Evolutionary conservation across 148 eudicot species (phyloP).

Genomic region (Cornus suecica): DNA sequence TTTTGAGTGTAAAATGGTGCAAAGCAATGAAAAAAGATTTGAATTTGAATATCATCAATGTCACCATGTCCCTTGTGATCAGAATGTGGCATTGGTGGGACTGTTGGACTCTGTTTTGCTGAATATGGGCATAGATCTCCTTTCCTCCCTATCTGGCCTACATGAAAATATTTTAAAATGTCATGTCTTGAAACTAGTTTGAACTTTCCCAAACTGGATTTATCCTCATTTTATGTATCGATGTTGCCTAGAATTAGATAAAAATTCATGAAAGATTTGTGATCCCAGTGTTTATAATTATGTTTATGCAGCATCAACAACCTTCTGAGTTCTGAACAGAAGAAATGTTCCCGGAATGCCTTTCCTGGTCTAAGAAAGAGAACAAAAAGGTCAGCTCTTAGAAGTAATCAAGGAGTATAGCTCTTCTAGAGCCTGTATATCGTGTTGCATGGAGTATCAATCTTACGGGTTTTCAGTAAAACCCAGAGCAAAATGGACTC

Average conservation of each 20-base stretch:
- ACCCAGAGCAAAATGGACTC: neutral
- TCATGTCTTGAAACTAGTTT: neutral
- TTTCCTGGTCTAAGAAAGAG: neutral
- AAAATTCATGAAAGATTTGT: neutral
- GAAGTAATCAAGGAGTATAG: neutral
- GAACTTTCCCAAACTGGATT: neutral
- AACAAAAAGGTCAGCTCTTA: neutral
- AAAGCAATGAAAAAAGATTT: no score
- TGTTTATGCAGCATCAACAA: neutral
- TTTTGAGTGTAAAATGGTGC: no score
- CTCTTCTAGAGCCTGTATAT: neutral
- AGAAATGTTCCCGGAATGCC: neutral
- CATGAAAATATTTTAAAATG: neutral
- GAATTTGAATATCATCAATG: no score
- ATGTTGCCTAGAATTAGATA: neutral
- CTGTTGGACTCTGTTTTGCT: neutral
- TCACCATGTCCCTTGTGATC: neutral
- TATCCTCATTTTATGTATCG: neutral
- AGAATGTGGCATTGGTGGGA: neutral
- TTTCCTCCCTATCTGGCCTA: neutral
- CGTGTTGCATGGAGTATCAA: neutral
- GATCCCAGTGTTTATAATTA: neutral
- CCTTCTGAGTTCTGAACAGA: neutral
- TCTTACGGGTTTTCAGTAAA: neutral
- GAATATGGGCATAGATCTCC: neutral